phyloP scores from a whole-genome alignment of 805 yeast species.

The Lachancea quebecensis region DNA sequence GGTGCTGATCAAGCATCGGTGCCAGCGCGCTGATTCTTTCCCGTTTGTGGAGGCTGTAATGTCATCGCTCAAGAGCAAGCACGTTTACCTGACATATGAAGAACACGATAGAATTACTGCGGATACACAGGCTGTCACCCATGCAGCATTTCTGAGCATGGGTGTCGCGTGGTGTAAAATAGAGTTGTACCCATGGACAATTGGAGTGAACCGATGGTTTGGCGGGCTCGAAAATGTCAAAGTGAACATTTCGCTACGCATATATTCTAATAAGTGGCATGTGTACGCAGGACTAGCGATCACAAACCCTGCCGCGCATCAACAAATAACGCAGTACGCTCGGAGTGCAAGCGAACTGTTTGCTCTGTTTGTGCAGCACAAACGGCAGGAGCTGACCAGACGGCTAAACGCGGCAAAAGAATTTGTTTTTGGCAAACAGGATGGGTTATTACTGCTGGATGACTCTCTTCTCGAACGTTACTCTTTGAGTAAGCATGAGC shows the following conservation, averaged over 20 bases:
- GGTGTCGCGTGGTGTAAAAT: constrained; percentile 89
- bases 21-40: constrained; percentile 44
- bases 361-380: constrained; percentile 71
- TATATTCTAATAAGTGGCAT: constrained; percentile 93
- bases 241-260: constrained; percentile 84
- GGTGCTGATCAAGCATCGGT: constrained; percentile 74
- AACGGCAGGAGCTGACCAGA: constrained; percentile 46
- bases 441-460: constrained; percentile 56
- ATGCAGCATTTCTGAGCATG: constrained; percentile 95
- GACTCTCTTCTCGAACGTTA: constrained; percentile 73
- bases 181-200: constrained; percentile 82
- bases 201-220: constrained; percentile 51
- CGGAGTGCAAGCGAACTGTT: constrained; percentile 75
- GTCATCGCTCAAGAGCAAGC: constrained; percentile 68
- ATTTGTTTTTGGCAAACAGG: constrained; percentile 66
- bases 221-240: constrained; percentile 97
- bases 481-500: constrained; percentile 66
- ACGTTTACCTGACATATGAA: constrained; percentile 69
- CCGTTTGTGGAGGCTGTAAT: constrained; percentile 56
- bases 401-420: constrained; percentile 63
- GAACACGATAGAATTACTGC: constrained; percentile 96
- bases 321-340: constrained; percentile 85
- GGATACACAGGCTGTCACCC: constrained; percentile 97
- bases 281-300: constrained; percentile 97
- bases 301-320: constrained; percentile 90